These are phyloP conservation scores for Protostelium mycophagum DNA, from an alignment of 78 protist species.

Conservation along the genomic window DNA sequence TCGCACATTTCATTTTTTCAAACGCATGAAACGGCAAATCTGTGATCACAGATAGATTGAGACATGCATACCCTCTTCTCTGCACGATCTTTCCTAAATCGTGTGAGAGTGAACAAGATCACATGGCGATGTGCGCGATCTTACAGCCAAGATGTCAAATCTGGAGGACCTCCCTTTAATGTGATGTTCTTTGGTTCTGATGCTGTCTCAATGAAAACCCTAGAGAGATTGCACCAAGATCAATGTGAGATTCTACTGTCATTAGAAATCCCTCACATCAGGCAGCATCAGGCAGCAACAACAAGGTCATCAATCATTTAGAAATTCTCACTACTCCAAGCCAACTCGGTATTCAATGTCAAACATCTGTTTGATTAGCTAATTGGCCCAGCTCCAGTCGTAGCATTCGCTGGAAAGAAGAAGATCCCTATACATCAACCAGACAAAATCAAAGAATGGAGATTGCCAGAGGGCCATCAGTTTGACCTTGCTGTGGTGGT, in stretches of 20 bases:
- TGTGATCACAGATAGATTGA: too few species aligned
- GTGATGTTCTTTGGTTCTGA: constrained; percentile 59
- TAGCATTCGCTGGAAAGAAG: constrained; percentile 29
- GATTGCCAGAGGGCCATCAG: neutral
- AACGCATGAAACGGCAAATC: too few species aligned
- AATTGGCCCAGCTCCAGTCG: constrained; percentile 8
- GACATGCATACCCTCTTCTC: too few species aligned
- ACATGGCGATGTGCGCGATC: too few species aligned
- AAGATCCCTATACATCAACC: constrained; percentile 23
- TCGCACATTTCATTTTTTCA: too few species aligned
- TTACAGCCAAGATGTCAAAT: too few species aligned
- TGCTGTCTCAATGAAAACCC: constrained; percentile 33
- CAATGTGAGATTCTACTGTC: neutral
- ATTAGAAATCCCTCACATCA: neutral
- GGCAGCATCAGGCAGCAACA: neutral
- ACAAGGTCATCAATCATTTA: constrained; percentile 17
- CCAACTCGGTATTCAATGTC: constrained; percentile 21
- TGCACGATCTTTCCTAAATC: too few species aligned
- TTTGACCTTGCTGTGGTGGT: constrained; percentile 61
- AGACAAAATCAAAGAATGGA: constrained; percentile 15
- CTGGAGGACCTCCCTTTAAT: too few species aligned
- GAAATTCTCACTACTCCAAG: constrained; percentile 27
- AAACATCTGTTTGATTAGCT: constrained; percentile 9
- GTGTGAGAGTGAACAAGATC: too few species aligned
- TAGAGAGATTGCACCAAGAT: constrained; percentile 17